phyloP scores from a whole-genome alignment of 176 grass and related monocot genomes.

The Poa pratensis region DNA sequence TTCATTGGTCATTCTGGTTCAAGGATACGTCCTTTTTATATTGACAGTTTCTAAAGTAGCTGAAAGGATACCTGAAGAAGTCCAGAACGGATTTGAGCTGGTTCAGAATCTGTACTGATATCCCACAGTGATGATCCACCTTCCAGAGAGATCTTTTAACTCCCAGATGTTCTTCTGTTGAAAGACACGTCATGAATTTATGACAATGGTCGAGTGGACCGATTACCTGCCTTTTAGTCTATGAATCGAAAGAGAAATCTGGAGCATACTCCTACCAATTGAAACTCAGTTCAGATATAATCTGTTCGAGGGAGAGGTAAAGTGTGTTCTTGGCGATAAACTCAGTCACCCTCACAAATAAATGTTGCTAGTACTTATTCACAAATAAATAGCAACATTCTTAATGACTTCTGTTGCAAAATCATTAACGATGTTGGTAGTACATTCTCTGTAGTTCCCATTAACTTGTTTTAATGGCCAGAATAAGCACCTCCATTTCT shows the following conservation, averaged over 20 bases:
- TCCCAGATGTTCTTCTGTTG: neutral
- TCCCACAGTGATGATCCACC: neutral
- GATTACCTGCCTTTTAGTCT: neutral
- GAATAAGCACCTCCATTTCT: neutral
- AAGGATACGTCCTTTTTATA: slow-evolving; percentile 28
- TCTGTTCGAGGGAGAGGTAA: neutral
- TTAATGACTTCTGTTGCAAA: slow-evolving; percentile 9
- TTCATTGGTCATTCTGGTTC: slow-evolving; percentile 23
- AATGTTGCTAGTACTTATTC: neutral
- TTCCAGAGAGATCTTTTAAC: neutral
- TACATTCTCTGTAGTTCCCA: neutral
- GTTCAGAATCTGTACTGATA: slow-evolving; percentile 37
- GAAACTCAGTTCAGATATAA: neutral
- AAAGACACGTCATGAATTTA: neutral
- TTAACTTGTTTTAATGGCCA: neutral
- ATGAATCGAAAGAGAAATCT: neutral
- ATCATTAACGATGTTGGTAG: no score
- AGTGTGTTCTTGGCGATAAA: neutral
- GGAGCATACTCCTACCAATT: neutral
- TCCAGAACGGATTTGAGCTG: slow-evolving; percentile 38
- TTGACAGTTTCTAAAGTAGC: slow-evolving; percentile 1
- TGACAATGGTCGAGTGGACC: neutral
- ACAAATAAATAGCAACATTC: neutral
- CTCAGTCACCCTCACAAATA: neutral
- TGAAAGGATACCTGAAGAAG: slow-evolving; percentile 35